Percentiles rank a stretch among this genome's conserved stretches.
Evolutionary conservation across 257 asterid species (phyloP).

Genomic region (Ilex asprella): DNA sequence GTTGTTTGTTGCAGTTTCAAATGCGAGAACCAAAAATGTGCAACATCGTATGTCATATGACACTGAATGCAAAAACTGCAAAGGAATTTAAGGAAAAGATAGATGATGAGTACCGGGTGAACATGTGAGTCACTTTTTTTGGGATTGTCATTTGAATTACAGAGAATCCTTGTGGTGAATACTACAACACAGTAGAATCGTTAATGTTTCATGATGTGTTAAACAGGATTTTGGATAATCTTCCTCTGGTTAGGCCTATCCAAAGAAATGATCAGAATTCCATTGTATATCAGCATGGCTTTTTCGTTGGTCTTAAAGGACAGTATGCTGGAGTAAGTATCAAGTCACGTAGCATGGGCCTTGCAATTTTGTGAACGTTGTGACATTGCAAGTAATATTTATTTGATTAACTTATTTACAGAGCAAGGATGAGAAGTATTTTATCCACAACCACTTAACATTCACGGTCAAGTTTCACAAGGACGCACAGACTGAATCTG

Average conservation of each 20-base stretch:
- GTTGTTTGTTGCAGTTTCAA: constrained; percentile 36
- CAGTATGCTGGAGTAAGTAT: constrained; percentile 71
- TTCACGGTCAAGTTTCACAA: constrained; percentile 75
- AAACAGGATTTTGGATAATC: constrained; percentile 85
- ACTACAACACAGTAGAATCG: not conserved
- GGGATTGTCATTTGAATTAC: not conserved
- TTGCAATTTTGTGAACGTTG: constrained; percentile 3
- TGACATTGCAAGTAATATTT: constrained; percentile 2
- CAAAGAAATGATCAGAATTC: constrained; percentile 47
- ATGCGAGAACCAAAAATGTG: constrained; percentile 63
- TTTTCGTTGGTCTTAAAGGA: constrained; percentile 64
- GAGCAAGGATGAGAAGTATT: constrained; percentile 62
- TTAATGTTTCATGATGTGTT: constrained; percentile 14
- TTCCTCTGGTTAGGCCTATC: constrained; percentile 77
- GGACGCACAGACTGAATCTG: constrained; percentile 62
- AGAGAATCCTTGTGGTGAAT: constrained; percentile 3
- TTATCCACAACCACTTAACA: constrained; percentile 67
- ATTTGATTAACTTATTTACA: constrained; percentile 21
- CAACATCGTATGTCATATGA: constrained; percentile 33
- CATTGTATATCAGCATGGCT: constrained; percentile 68
- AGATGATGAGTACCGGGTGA: constrained; percentile 50
- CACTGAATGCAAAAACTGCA: constrained; percentile 38
- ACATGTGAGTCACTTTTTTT: constrained; percentile 32
- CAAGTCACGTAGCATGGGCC: constrained; percentile 6
- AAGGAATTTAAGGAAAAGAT: constrained; percentile 54